Percentiles rank a stretch among this genome's conserved stretches.
Conservation (phyloP, 1,284 basidiomycete species). For the Ganoderma lingzhi region DNA sequence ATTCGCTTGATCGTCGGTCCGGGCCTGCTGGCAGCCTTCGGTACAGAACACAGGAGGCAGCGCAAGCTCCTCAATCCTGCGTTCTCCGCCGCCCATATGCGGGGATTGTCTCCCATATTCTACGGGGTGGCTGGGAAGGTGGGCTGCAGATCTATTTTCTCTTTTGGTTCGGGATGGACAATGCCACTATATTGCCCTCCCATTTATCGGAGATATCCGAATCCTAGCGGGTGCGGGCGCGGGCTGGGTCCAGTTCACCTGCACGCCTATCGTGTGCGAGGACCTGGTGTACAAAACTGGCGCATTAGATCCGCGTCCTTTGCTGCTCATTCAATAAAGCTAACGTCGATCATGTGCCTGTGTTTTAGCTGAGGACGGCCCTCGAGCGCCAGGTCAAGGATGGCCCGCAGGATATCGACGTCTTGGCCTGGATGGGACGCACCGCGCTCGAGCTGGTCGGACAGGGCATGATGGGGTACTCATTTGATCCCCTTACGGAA, state of each 20-base stretch:
- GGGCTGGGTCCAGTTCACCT: too few relatives aligned
- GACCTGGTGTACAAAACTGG: too few relatives aligned
- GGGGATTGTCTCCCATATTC: slow-evolving; percentile 5
- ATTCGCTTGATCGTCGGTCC: neutral
- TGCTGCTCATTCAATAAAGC: too few relatives aligned
- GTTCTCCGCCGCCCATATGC: slow-evolving; percentile 10
- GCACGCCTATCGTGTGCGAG: too few relatives aligned
- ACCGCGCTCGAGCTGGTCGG: slow-evolving; percentile 47
- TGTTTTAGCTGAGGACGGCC: slow-evolving; percentile 28
- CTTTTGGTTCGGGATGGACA: too few relatives aligned
- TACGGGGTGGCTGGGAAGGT: slow-evolving; percentile 12
- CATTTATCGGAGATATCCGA: too few relatives aligned
- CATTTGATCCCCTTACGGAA: slow-evolving; percentile 42
- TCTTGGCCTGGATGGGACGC: slow-evolving; percentile 47
- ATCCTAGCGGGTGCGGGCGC: too few relatives aligned
- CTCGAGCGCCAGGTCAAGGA: slow-evolving; percentile 23
- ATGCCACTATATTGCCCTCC: too few relatives aligned
- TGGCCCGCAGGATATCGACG: slow-evolving; percentile 41
- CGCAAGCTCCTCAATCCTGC: slow-evolving; percentile 10
- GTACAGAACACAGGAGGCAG: neutral
- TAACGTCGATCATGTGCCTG: neutral
- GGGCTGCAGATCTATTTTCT: neutral
- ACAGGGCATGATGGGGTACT: slow-evolving; percentile 45
- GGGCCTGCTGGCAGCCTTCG: neutral
- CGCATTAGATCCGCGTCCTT: too few relatives aligned